Base-by-base conservation (phyloP, 2,329 filamentous ascomycete genomes). In the Erysiphe neolycopersici region DNA sequence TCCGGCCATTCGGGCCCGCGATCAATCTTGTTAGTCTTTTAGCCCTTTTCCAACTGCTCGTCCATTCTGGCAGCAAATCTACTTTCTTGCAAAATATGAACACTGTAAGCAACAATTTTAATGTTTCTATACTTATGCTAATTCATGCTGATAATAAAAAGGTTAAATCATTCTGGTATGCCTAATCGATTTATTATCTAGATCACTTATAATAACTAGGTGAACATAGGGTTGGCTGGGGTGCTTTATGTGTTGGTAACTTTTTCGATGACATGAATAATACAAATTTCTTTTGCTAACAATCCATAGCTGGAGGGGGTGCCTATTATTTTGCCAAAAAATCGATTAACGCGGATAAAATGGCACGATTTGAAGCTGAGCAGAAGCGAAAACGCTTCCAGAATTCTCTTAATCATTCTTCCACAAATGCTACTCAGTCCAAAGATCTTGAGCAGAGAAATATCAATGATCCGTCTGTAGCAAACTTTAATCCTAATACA, bases 321-420 rank as follows among this genome's bases (percentile, higher is more conserved):
- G 84, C 87, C 55, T 98, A 95, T 67, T 84, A 81, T 65, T 93
- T 94, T 59, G 89, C 89, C 50, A 98, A 98, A 68, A 71, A 73
- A 57, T 77, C 76, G 60, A 92, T 98, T 69, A 93, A 94, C 58
- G 80, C 80, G 52, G 84, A 94, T 61, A 80, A 87, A 50, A 68
- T 71, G 47, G 65, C 72, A 47, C 73, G 81, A 54, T 71, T 79
- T 50, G 74, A 79, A 47, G 69, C 67, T 46, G 67, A 69, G 44
- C 62, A 72, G 52, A 76, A 78, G 62, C 46, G 49, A 19, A 76
- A 69, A 62, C 69, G 68, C 46, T 62, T 66, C 52, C 62, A 67
- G 36, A 61, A 68, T 22, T 64, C 65, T n/a, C 60, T 74, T 47
- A 69, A 75, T 53, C 60, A 68, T 49, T 58, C 60, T 38, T 50